A percentile compares a stretch with the other conserved stretches of the same genome.
These are phyloP conservation scores for Penicillium angulare DNA, from an alignment of 495 filamentous ascomycete species.

Conservation along the genomic window DNA sequence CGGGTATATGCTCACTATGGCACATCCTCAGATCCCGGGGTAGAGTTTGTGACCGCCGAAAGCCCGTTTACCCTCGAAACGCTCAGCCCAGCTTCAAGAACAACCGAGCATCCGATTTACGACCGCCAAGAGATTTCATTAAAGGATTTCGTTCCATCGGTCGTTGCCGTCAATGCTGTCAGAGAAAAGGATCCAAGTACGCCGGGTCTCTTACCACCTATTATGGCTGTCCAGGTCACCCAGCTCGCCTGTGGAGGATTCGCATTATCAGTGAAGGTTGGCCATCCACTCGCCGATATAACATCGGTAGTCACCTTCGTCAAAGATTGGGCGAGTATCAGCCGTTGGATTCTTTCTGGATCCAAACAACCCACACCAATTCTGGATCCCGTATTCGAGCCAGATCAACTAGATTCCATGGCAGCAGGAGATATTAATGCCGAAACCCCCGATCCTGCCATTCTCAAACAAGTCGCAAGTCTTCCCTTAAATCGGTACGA, in stretches of 20 bases:
- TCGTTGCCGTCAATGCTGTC: conserved; percentile 6
- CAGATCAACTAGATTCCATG: conserved; percentile 21
- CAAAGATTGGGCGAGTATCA: conserved; percentile 40
- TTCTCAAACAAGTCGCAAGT: conserved; percentile 10
- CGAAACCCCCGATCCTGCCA: conserved; percentile 10
- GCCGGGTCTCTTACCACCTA: conserved; percentile 17
- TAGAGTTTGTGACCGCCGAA: conserved; percentile 31
- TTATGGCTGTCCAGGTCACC: conserved; percentile 38
- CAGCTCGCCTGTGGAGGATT: conserved; percentile 40
- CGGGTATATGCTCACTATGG: conserved; percentile 35
- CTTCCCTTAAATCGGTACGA: conserved; percentile 33
- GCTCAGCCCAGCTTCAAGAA: conserved; percentile 26
- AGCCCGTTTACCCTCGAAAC: conserved; percentile 21
- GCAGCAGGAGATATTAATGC: conserved; percentile 32
- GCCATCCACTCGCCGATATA: conserved; percentile 51
- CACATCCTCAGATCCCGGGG: conserved; percentile 29
- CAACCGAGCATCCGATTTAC: conserved; percentile 24
- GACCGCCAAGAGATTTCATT: conserved; percentile 21
- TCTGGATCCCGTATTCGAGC: conserved; percentile 25
- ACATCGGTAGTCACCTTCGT: conserved; percentile 44
- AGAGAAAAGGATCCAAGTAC: neutral
- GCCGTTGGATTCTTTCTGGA: conserved; percentile 12
- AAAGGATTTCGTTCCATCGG: conserved; percentile 6
- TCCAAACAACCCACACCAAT: neutral
- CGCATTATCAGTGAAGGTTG: conserved; percentile 38